Evolutionary conservation across 1,139 yeast genomes (phyloP).

Genomic region (Suhomyces chickasaworum): DNA sequence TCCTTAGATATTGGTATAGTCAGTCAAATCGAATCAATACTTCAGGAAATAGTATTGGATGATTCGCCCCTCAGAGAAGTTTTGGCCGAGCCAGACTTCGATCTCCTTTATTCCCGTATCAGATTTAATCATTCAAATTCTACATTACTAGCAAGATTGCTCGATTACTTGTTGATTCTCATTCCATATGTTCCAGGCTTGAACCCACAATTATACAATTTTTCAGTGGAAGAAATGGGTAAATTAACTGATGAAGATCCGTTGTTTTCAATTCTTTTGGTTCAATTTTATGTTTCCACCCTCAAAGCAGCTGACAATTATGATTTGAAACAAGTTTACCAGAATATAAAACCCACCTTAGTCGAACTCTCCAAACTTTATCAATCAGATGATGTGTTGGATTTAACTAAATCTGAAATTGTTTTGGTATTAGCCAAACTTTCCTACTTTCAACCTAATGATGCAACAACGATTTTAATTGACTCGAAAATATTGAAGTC

Average conservation of each 20-base stretch:
- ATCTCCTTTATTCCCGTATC: slow-evolving; percentile 10
- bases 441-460: slow-evolving; percentile 17
- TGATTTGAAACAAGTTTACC: slow-evolving; percentile 11
- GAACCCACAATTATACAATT: slow-evolving; percentile 16
- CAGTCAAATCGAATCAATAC: slow-evolving; percentile 25
- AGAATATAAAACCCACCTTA: slow-evolving; percentile 19
- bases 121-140: slow-evolving; percentile 10
- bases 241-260: slow-evolving; percentile 26
- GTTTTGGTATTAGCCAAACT: slow-evolving; percentile 21
- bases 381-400: slow-evolving; percentile 8
- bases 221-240: slow-evolving; percentile 18
- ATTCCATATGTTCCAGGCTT: slow-evolving; percentile 17
- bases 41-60: slow-evolving; percentile 9
- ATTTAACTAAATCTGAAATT: slow-evolving; percentile 20
- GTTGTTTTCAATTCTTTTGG: slow-evolving; percentile 27
- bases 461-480: slow-evolving; percentile 6
- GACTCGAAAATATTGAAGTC: slow-evolving; percentile 24
- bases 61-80: slow-evolving; percentile 11
- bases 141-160: slow-evolving; percentile 24
- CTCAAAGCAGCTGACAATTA: slow-evolving; percentile 13
- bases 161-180: slow-evolving; percentile 26
- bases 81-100: slow-evolving; percentile 13
- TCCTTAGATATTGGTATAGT: slow-evolving; percentile 18
- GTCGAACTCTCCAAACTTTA: slow-evolving; percentile 12
- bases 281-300: slow-evolving; percentile 33